These are phyloP conservation scores for Fusarium zealandicum DNA, from an alignment of 2,329 filamentous ascomycete genomes.

Conservation along the genomic window DNA sequence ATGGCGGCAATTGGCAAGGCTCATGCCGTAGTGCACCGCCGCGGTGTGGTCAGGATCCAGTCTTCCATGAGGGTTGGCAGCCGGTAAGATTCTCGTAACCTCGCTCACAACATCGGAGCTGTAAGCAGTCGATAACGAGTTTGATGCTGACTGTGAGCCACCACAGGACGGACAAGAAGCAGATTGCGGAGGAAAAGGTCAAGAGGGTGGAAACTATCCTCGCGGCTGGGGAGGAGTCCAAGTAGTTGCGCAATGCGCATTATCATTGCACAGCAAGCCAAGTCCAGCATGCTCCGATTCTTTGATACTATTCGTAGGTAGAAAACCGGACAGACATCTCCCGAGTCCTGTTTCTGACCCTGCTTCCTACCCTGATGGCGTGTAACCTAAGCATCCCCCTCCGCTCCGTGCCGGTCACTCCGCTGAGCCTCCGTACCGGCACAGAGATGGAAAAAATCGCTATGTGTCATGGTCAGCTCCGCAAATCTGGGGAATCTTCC, in stretches of 20 bases:
- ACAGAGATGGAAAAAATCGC: neutral
- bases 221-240: conserved; percentile 32
- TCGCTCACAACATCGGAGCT: neutral
- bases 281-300: neutral
- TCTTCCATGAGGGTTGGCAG: conserved; percentile 87
- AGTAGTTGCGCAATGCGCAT: neutral
- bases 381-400: neutral
- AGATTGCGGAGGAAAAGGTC: conserved; percentile 83
- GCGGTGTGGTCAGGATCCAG: conserved; percentile 84
- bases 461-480: neutral
- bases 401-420: neutral
- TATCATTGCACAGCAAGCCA: too few species aligned
- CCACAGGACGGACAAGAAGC: conserved; percentile 80
- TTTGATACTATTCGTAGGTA: neutral
- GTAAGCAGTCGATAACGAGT: neutral
- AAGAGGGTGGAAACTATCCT: conserved; percentile 63
- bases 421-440: neutral
- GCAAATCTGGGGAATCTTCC: neutral
- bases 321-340: neutral
- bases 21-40: conserved; percentile 77
- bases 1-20: conserved; percentile 87
- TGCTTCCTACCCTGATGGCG: neutral
- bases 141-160: neutral
- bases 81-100: conserved; percentile 58
- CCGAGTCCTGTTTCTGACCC: neutral